A percentile compares a stretch with the other conserved stretches of the same genome.
Evolutionary conservation across 306 rosid species (phyloP).

Genomic region (Vicia sativa): DNA sequence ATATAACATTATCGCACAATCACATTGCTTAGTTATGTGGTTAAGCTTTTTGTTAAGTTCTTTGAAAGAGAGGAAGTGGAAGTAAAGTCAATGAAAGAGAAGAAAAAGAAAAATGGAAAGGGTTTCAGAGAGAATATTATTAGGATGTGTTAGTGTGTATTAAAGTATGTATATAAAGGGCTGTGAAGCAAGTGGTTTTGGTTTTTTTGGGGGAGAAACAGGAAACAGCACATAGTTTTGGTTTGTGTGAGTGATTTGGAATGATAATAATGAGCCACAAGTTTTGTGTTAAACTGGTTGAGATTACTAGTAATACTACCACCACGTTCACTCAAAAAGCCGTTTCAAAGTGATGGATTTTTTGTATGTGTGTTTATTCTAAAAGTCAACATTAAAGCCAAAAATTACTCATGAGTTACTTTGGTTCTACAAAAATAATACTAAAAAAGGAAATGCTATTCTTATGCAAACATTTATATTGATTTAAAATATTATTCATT

Average conservation of each 20-base stretch:
- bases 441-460: too few species aligned
- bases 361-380: background rate
- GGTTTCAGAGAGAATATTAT: slow-evolving; percentile 1
- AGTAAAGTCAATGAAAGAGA: slow-evolving; percentile 27
- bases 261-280: slow-evolving; percentile 40
- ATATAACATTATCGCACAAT: background rate
- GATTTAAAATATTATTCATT: too few species aligned
- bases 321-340: slow-evolving; percentile 18
- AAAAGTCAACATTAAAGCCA: background rate
- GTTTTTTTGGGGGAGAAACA: slow-evolving; percentile 49
- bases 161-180: slow-evolving; percentile 11
- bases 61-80: background rate
- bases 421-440: background rate
- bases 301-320: background rate
- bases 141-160: slow-evolving; percentile 24
- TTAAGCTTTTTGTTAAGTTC: background rate
- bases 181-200: slow-evolving; percentile 59
- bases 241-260: slow-evolving; percentile 25
- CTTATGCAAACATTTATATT: too few species aligned
- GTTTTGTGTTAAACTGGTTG: slow-evolving; percentile 41
- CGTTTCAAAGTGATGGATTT: slow-evolving; percentile 23
- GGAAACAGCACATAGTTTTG: slow-evolving; percentile 95
- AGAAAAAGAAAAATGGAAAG: slow-evolving; percentile 1
- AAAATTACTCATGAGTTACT: background rate
- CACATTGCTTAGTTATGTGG: background rate